These are phyloP conservation scores for Boletus smithii DNA, from an alignment of 1,284 basidiomycete species.

Conservation along the genomic window DNA sequence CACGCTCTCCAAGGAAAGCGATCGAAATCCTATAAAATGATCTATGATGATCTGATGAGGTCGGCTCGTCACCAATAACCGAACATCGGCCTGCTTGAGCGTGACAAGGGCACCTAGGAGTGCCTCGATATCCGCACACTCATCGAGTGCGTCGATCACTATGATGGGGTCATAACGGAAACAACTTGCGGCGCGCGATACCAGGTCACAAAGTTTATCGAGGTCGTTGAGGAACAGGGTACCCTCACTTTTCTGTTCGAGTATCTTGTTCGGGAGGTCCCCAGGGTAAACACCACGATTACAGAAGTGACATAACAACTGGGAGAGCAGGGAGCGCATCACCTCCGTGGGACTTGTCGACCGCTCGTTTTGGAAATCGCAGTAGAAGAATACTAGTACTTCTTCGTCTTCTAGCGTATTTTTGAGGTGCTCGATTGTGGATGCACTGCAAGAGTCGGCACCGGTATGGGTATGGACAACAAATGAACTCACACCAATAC, in stretches of 20 bases:
- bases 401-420: not conserved
- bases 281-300: not conserved
- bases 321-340: not conserved
- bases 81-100: not conserved
- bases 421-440: not conserved
- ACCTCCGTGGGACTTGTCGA: not conserved
- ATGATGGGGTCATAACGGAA: not conserved
- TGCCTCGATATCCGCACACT: not conserved
- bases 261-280: not conserved
- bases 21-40: not conserved
- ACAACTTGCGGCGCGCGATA: not conserved
- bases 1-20: not conserved
- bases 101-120: not conserved
- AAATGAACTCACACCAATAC: not conserved
- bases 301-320: not conserved
- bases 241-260: constrained; percentile 1
- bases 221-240: not conserved
- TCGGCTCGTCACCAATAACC: constrained; percentile 2
- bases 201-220: not conserved
- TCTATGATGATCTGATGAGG: not conserved
- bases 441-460: not conserved
- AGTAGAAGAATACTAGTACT: not conserved
- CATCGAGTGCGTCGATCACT: constrained; percentile 1
- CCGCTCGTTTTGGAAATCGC: not conserved
- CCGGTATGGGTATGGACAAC: too few species aligned